Percentiles rank a stretch among this genome's conserved stretches.
Evolutionary conservation across 306 rosid species (phyloP).

Genomic region (Prunus fruticosa): DNA sequence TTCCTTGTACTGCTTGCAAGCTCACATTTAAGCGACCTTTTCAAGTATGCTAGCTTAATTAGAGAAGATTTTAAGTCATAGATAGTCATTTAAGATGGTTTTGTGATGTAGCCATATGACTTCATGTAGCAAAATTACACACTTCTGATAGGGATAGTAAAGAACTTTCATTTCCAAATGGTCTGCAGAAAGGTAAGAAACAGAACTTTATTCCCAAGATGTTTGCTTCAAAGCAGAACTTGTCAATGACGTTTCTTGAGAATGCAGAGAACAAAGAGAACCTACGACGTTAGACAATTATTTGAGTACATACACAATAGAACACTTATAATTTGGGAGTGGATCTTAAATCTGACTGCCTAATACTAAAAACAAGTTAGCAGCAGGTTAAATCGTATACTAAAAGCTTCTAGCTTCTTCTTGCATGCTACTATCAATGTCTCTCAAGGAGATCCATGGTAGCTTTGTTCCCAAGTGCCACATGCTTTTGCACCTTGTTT

Average conservation of each 20-base stretch:
- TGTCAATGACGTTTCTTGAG: not conserved
- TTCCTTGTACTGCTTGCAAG: not conserved
- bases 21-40: not conserved
- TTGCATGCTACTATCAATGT: not conserved
- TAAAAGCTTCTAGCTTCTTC: not conserved
- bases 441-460: constrained; percentile 3
- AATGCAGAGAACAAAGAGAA: not conserved
- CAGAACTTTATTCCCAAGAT: not conserved
- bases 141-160: not conserved
- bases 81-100: not conserved
- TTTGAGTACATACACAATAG: not conserved
- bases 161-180: not conserved
- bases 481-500: not conserved
- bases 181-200: not conserved
- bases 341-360: not conserved
- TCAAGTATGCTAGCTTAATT: not conserved
- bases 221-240: not conserved
- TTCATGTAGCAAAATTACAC: not conserved
- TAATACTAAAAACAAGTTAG: no score
- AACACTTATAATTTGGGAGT: not conserved
- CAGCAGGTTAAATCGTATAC: not conserved
- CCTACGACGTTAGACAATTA: not conserved
- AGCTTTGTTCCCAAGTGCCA: not conserved
- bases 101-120: not conserved
- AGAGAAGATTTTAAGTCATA: not conserved